Evolutionary conservation across 495 filamentous ascomycete species (phyloP).

Genomic region (Polyplosphaeria fusca): DNA sequence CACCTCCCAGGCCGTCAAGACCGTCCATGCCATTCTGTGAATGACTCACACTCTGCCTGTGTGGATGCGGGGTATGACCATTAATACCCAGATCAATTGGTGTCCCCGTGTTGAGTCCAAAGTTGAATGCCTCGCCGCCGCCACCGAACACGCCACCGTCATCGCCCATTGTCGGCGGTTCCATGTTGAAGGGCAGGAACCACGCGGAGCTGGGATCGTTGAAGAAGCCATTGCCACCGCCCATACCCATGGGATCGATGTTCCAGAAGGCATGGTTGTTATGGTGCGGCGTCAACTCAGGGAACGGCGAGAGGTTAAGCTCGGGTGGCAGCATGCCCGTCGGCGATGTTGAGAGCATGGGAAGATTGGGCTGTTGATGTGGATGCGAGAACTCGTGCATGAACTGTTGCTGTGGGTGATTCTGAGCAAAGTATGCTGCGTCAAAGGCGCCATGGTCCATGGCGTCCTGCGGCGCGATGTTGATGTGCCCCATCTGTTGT

Average conservation of each 20-base stretch:
- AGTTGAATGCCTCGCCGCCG: slow-evolving; percentile 4
- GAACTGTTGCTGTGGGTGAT: slow-evolving; percentile 9
- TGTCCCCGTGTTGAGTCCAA: background rate
- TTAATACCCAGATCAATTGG: slow-evolving; percentile 2
- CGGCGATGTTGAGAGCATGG: slow-evolving; percentile 27
- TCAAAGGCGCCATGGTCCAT: slow-evolving; percentile 25
- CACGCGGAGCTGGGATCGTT: slow-evolving; percentile 64
- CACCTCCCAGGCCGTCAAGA: slow-evolving; percentile 3
- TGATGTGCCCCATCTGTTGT: slow-evolving; percentile 22
- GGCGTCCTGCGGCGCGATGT: slow-evolving; percentile 23
- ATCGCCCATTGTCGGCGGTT: slow-evolving; percentile 61
- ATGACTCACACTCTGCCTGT: slow-evolving; percentile 7
- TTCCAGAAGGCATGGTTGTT: slow-evolving; percentile 26
- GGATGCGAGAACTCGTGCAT: slow-evolving; percentile 18
- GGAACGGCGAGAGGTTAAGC: slow-evolving; percentile 31
- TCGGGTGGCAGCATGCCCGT: slow-evolving; percentile 33
- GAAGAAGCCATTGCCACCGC: slow-evolving; percentile 19
- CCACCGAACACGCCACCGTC: slow-evolving; percentile 46
- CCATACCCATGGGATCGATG: slow-evolving; percentile 21
- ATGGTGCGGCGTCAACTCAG: slow-evolving; percentile 13
- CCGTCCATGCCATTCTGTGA: background rate
- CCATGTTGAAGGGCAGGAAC: slow-evolving; percentile 95
- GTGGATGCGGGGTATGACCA: background rate
- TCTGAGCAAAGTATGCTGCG: slow-evolving; percentile 27
- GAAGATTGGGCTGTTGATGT: slow-evolving; percentile 19